Percentiles rank a stretch among this genome's conserved stretches.
Evolutionary conservation across 73 alveolate species (phyloP).

Genomic region (Symbiodinium pilosum): DNA sequence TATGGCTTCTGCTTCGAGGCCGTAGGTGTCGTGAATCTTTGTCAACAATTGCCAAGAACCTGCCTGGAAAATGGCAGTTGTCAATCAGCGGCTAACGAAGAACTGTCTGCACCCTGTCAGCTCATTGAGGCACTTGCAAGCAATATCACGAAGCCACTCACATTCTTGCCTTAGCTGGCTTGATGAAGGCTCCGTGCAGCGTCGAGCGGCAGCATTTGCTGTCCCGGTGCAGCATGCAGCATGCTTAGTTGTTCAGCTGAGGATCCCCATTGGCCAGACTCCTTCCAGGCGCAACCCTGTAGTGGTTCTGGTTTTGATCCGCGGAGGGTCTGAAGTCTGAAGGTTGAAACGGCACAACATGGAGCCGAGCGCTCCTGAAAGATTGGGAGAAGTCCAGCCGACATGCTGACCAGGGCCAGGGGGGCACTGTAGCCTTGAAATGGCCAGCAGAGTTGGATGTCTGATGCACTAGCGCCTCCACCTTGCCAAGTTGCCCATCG

Average conservation of each 20-base stretch:
- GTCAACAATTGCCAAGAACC: conserved; percentile 84
- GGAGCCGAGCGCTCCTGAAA: conserved; percentile 12
- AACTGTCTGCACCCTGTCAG: no score
- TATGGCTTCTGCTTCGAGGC: conserved; percentile 57
- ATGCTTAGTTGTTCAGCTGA: not conserved
- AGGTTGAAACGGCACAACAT: not conserved
- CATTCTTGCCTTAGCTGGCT: not conserved
- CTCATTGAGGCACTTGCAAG: not conserved
- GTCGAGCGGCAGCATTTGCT: no score
- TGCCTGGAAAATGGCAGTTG: not conserved
- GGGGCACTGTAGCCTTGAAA: conserved; percentile 49
- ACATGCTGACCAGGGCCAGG: conserved; percentile 57
- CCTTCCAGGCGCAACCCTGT: not conserved
- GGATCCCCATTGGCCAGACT: not conserved
- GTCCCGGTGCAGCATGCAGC: no score
- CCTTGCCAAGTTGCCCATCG: conserved; percentile 12
- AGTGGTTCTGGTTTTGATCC: no score
- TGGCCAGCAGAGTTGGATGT: not conserved
- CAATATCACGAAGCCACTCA: not conserved
- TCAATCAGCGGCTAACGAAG: no score
- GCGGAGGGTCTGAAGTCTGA: not conserved
- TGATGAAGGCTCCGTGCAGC: no score
- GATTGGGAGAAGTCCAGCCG: conserved; percentile 55
- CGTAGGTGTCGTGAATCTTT: conserved; percentile 31
- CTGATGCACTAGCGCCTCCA: not conserved